Evolutionary conservation across 2,329 filamentous ascomycete genomes (phyloP).

Genomic region (Curvularia sp.): DNA sequence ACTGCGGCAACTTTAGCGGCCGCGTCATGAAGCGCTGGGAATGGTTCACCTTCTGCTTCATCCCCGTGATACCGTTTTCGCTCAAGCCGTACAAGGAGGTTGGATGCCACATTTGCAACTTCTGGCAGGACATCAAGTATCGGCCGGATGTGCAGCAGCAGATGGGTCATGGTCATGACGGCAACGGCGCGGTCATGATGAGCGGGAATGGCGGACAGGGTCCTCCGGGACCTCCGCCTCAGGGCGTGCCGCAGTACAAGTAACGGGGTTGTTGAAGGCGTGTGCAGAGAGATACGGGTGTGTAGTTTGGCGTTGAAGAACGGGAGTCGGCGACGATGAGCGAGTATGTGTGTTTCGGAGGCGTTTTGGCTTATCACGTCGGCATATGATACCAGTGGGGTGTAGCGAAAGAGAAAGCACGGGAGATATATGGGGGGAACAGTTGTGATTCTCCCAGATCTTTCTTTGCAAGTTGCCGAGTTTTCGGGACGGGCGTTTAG

Average conservation of each 20-base stretch:
- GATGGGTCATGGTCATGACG: conserved; percentile 27
- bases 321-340: not conserved
- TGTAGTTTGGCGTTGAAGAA: too few relatives aligned
- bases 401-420: not conserved
- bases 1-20: conserved; percentile 60
- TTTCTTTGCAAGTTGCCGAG: not conserved
- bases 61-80: conserved; percentile 76
- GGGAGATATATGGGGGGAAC: not conserved
- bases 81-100: conserved; percentile 67
- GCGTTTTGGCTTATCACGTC: not conserved
- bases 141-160: conserved; percentile 48
- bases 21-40: conserved; percentile 39
- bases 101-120: conserved; percentile 77
- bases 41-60: conserved; percentile 83
- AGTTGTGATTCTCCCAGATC: not conserved
- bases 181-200: conserved; percentile 34
- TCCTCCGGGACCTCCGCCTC: conserved; percentile 22
- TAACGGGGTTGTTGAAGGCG: too few relatives aligned
- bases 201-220: conserved; percentile 22
- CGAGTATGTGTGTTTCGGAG: not conserved
- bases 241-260: conserved; percentile 27
- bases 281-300: too few relatives aligned
- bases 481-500: not conserved
- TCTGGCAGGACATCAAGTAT: conserved; percentile 66
- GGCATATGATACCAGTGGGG: not conserved